A percentile compares a stretch with the other conserved stretches of the same genome.
phyloP scores from a whole-genome alignment of 495 filamentous ascomycete genomes.

The Astrocystis sublimbata region DNA sequence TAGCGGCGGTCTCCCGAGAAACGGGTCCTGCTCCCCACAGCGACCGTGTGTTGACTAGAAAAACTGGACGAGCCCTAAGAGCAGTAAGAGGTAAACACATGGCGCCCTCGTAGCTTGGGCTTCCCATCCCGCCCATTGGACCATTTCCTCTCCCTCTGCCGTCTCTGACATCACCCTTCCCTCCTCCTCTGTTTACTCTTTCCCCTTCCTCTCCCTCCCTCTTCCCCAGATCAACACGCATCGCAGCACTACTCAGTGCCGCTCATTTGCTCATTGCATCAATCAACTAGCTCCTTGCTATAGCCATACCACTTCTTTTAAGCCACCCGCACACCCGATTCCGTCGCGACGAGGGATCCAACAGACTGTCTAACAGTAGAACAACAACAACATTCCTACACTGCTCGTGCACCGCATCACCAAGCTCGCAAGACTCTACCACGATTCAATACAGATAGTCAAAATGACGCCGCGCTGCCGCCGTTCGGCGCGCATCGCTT shows the following conservation, averaged over 20 bases:
- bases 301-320: not conserved
- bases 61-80: not conserved
- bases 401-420: not conserved
- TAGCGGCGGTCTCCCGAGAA: constrained; percentile 4
- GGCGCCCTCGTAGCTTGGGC: not conserved
- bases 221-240: not conserved
- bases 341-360: not conserved
- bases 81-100: constrained; percentile 5
- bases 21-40: not conserved
- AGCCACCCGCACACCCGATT: not conserved
- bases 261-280: too few relatives aligned
- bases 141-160: not conserved
- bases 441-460: constrained; percentile 5
- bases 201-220: not conserved
- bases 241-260: too few relatives aligned
- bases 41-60: not conserved
- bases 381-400: too few relatives aligned
- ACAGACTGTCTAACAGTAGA: not conserved
- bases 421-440: not conserved
- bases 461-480: constrained; percentile 43
- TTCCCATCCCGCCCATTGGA: not conserved
- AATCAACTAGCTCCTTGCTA: constrained; percentile 1
- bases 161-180: constrained; percentile 1
- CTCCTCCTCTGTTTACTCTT: not conserved
- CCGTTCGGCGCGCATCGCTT: constrained; percentile 52